A percentile compares a stretch with the other conserved stretches of the same genome.
Evolutionary conservation across 2,329 filamentous ascomycete genomes (phyloP).

Genomic region (Nemania diffusa): DNA sequence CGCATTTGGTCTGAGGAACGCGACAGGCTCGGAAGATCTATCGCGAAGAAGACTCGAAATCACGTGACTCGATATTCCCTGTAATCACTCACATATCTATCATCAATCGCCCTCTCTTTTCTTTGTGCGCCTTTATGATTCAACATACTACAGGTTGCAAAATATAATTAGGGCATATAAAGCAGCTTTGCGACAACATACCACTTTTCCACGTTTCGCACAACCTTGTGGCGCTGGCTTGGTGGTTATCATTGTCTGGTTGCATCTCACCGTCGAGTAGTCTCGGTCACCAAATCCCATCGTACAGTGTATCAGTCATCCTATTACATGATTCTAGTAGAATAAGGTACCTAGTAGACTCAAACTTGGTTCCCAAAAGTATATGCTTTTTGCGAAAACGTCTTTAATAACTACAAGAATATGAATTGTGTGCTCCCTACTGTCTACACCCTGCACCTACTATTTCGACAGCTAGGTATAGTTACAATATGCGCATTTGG

Average conservation of each 20-base stretch:
- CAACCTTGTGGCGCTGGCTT: constrained; percentile 1
- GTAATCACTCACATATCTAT: neutral
- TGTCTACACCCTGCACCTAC: neutral
- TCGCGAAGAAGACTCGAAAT: constrained; percentile 44
- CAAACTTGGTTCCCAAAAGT: no score
- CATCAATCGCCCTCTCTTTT: constrained; percentile 4
- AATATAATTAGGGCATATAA: constrained; percentile 1
- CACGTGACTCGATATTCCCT: constrained; percentile 41
- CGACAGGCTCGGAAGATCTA: constrained; percentile 28
- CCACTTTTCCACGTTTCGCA: constrained; percentile 6
- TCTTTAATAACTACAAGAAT: neutral
- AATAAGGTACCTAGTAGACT: no score
- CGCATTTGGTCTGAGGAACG: constrained; percentile 30
- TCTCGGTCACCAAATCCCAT: no score
- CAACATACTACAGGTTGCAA: constrained; percentile 10
- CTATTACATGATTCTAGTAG: no score
- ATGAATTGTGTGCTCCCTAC: neutral
- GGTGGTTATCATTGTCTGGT: no score
- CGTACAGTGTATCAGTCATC: no score
- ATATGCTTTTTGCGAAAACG: neutral
- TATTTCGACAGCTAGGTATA: constrained; percentile 14
- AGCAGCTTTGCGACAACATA: constrained; percentile 35
- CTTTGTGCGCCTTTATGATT: constrained; percentile 6
- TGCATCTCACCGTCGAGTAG: no score
- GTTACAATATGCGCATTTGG: constrained; percentile 22